Base-by-base conservation (phyloP, 2,329 filamentous ascomycete species). In the Beauveria asiatica region DNA sequence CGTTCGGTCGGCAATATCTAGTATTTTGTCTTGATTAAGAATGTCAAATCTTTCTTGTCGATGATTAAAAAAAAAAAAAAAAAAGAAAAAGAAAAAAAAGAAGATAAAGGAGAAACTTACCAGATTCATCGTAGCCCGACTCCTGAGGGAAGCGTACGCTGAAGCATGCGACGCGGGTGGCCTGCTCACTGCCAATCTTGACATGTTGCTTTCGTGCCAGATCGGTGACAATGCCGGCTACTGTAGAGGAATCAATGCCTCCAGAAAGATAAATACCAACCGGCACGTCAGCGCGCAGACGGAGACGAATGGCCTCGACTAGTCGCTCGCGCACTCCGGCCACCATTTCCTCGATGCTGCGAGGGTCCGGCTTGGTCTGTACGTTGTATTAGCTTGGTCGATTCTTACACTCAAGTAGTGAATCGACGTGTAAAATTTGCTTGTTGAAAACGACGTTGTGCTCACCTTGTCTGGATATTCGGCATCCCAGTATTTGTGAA, bases 261-360 rank as follows among this genome's bases (percentile, higher is more conserved):
- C 83, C 82, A 23, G 75, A 80, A 0, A 85, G 70, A 60, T 82
- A 84, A 56, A 85, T 23, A n/a, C 80, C 83, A 3, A 85, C 73
- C 0, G 80, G 80, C 0, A 84, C 83, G 66, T 85, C 83, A 1
- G 82, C 82, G 17, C 77, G 74, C 10, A 85, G 70, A 5, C 82
- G 77, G 19, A 82, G 64, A n/a, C 75, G 74, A 11, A 84, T 71
- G 0, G 81, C 74, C 37, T 84, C 80, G 1, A 83, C 66, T 13
- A 85, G 65, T 2, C 73, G 73, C 49, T 80, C 69, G 6, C 81
- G 73, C 0, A 84, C 79, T 2, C 75, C 77, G 21, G 70, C 60
- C 2, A 83, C 72, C 70, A 83, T 79, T 46, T 84, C 80, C 23
- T 81, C 73, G 48, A 78, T 72, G 1, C 72, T 75, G 2, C 79